Conservation (phyloP, 108 stramenopile species). For the Schizochytrium sp. region DNA sequence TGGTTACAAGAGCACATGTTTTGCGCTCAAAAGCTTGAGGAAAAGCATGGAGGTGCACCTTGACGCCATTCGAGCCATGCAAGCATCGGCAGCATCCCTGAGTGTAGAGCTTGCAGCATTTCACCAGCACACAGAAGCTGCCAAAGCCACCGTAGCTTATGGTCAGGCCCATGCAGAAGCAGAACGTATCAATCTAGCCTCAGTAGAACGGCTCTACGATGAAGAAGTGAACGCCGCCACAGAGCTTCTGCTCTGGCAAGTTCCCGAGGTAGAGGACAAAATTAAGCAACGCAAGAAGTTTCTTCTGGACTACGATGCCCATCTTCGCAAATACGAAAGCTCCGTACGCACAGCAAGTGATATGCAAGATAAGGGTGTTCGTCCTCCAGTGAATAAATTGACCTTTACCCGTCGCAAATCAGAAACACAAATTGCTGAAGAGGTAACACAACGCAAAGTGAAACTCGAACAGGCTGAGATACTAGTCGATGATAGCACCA, state of each 20-base stretch:
- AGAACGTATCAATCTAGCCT: constrained; percentile 17
- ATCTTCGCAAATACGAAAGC: constrained; percentile 46
- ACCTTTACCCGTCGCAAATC: constrained; percentile 36
- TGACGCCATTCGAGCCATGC: constrained; percentile 40
- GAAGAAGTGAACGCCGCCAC: constrained; percentile 48
- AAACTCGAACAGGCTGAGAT: constrained; percentile 46
- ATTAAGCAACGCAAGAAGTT: constrained; percentile 31
- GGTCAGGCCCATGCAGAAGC: constrained; percentile 53
- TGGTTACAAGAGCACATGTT: constrained; percentile 45
- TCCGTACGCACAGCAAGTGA: background rate
- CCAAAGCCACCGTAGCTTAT: constrained; percentile 57
- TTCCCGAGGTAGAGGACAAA: constrained; percentile 55
- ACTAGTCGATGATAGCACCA: constrained; percentile 3
- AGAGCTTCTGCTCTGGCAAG: constrained; percentile 57
- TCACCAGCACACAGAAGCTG: constrained; percentile 26
- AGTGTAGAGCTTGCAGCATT: constrained; percentile 59
- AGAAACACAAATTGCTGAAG: constrained; percentile 13
- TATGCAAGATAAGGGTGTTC: background rate
- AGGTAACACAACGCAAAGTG: constrained; percentile 29
- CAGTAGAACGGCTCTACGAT: constrained; percentile 50
- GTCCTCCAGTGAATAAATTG: background rate
- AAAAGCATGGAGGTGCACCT: constrained; percentile 53
- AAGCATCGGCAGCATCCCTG: constrained; percentile 39
- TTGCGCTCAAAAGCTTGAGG: constrained; percentile 50
- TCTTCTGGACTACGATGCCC: constrained; percentile 49